phyloP scores from a whole-genome alignment of 352 stramenopile species.

The Pythium biforme region DNA sequence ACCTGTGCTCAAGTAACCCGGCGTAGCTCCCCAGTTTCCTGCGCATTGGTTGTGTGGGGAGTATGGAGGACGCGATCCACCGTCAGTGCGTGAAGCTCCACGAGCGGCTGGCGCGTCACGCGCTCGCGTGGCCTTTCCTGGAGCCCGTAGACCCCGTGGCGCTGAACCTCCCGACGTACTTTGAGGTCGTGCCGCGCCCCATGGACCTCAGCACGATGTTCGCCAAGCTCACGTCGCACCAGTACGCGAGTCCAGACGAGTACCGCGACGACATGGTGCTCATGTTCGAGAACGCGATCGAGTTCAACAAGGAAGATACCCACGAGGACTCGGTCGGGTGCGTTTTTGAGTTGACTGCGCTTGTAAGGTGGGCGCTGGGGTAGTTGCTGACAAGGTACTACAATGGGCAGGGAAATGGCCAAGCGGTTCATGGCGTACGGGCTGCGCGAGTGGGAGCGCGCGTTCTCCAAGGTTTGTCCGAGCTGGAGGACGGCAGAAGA shows the following conservation, averaged over 20 bases:
- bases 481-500: too few relatives aligned
- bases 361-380: not conserved
- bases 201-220: constrained; percentile 98
- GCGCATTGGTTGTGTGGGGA: not conserved
- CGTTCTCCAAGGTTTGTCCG: constrained; percentile 51
- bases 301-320: constrained; percentile 84
- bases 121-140: constrained; percentile 87
- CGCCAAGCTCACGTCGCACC: constrained; percentile 55
- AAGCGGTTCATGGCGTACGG: constrained; percentile 49
- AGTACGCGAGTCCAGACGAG: constrained; percentile 53
- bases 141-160: constrained; percentile 94
- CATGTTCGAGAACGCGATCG: constrained; percentile 85
- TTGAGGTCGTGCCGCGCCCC: constrained; percentile 91
- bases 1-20: not conserved
- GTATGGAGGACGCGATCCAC: constrained; percentile 46
- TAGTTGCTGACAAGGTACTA: too few relatives aligned
- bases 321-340: constrained; percentile 73
- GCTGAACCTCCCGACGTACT: constrained; percentile 93
- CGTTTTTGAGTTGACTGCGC: constrained; percentile 2
- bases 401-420: constrained; percentile 49
- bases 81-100: constrained; percentile 62
- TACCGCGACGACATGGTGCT: constrained; percentile 75
- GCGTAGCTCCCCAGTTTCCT: not conserved
- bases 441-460: constrained; percentile 49
- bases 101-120: constrained; percentile 58